These are phyloP conservation scores for Teunomyces pallodes DNA, from an alignment of 805 yeast genomes.

Conservation along the genomic window DNA sequence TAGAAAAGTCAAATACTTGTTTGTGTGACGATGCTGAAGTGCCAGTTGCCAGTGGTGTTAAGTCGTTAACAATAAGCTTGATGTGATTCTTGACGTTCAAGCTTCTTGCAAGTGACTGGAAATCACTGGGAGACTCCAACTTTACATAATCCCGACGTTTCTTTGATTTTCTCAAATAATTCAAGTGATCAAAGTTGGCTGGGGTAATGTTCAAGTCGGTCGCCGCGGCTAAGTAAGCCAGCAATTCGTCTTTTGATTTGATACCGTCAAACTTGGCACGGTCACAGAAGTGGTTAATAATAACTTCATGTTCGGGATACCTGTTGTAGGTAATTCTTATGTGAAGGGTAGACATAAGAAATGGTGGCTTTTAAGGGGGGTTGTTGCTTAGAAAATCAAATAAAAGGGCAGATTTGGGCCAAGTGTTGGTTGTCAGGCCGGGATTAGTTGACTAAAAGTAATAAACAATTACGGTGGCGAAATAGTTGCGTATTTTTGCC, in stretches of 20 bases:
- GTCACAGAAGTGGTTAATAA: neutral
- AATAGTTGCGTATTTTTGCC: neutral
- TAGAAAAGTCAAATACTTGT: slow-evolving; percentile 16
- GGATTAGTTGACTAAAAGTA: neutral
- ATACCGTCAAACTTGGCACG: neutral
- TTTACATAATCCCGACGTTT: slow-evolving; percentile 40
- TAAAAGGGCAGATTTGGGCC: neutral
- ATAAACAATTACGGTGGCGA: neutral
- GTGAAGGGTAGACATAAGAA: neutral
- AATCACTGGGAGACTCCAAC: slow-evolving; percentile 40
- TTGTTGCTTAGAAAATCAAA: neutral
- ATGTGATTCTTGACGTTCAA: slow-evolving; percentile 46
- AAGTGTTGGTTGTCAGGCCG: neutral
- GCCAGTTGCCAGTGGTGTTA: neutral
- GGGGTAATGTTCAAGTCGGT: slow-evolving; percentile 4
- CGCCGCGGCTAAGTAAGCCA: slow-evolving; percentile 4
- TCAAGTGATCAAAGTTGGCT: slow-evolving; percentile 4
- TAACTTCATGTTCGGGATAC: neutral
- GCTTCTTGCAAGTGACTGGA: slow-evolving; percentile 42
- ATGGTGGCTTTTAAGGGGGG: neutral
- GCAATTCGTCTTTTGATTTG: slow-evolving; percentile 8
- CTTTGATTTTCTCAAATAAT: slow-evolving; percentile 43
- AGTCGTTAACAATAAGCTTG: slow-evolving; percentile 29
- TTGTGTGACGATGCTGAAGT: neutral
- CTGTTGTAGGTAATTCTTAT: slow-evolving; percentile 5